phyloP scores from a whole-genome alignment of 2,329 filamentous ascomycete genomes.

The Sporothrix globosa region DNA sequence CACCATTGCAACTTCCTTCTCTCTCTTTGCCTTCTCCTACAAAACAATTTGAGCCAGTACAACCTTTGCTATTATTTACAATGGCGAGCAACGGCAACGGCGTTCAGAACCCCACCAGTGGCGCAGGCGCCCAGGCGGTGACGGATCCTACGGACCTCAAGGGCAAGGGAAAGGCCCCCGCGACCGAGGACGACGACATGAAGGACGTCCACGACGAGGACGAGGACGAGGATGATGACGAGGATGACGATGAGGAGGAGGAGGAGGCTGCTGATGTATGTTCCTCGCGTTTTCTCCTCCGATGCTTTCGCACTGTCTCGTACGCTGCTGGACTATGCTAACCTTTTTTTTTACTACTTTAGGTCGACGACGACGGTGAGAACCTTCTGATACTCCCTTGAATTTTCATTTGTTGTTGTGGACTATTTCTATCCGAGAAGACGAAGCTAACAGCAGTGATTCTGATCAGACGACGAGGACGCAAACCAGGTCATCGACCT shows the following conservation, averaged over 20 bases:
- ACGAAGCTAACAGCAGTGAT: background rate
- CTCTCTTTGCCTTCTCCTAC: background rate
- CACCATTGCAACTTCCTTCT: background rate
- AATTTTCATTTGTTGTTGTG: background rate
- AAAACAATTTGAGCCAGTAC: background rate
- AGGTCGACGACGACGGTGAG: conserved; percentile 45
- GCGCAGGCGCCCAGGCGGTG: conserved; percentile 40
- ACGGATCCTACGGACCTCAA: conserved; percentile 46
- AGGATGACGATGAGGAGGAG: conserved; percentile 64
- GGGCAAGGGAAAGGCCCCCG: conserved; percentile 82
- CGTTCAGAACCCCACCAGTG: conserved; percentile 50
- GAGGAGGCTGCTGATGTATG: conserved; percentile 41
- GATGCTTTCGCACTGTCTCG: background rate
- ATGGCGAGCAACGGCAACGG: conserved; percentile 57
- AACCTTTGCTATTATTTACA: conserved; percentile 33
- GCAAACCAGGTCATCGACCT: conserved; percentile 90
- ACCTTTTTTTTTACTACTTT: background rate
- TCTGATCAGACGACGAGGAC: conserved; percentile 67
- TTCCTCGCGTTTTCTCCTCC: background rate
- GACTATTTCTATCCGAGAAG: background rate
- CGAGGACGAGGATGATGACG: conserved; percentile 70
- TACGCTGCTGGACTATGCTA: background rate
- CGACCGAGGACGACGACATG: conserved; percentile 54
- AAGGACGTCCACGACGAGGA: conserved; percentile 70
- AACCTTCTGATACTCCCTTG: background rate